These are phyloP conservation scores for Diddensiella transvaalensis DNA, from an alignment of 805 yeast genomes.

Conservation along the genomic window DNA sequence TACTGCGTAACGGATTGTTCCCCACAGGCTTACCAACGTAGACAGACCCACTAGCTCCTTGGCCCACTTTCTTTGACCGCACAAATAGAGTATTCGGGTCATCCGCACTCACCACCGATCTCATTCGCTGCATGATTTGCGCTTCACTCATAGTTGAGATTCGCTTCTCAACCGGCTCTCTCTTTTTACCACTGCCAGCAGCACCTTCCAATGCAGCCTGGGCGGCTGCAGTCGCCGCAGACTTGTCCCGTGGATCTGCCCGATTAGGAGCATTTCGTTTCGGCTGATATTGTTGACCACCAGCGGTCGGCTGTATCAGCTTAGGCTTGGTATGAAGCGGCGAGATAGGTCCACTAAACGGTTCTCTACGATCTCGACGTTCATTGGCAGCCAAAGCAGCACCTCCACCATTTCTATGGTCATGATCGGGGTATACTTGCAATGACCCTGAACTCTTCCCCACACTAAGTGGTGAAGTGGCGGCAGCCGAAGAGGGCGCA, in stretches of 20 bases:
- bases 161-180: conserved; percentile 57
- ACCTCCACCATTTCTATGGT: not conserved
- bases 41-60: conserved; percentile 98
- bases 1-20: conserved; percentile 29
- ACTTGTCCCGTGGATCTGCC: not conserved
- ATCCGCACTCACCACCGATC: conserved; percentile 72
- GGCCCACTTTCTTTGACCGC: conserved; percentile 78
- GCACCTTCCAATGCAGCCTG: conserved; percentile 27
- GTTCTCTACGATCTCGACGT: not conserved
- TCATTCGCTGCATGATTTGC: conserved; percentile 76
- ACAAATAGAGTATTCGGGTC: conserved; percentile 73
- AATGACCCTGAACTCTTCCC: too few species aligned
- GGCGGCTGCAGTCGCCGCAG: conserved; percentile 26
- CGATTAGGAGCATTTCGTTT: not conserved
- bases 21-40: conserved; percentile 72
- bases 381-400: too few species aligned
- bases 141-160: conserved; percentile 73
- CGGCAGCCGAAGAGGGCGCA: not conserved
- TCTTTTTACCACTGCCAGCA: conserved; percentile 29
- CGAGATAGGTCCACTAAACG: not conserved
- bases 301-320: conserved; percentile 1
- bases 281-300: not conserved
- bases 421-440: conserved; percentile 3
- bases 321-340: conserved; percentile 6
- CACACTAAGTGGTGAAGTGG: not conserved